A percentile compares a stretch with the other conserved stretches of the same genome.
These are phyloP conservation scores for Fusarium luffae DNA, from an alignment of 2,329 filamentous ascomycete species.

Conservation along the genomic window DNA sequence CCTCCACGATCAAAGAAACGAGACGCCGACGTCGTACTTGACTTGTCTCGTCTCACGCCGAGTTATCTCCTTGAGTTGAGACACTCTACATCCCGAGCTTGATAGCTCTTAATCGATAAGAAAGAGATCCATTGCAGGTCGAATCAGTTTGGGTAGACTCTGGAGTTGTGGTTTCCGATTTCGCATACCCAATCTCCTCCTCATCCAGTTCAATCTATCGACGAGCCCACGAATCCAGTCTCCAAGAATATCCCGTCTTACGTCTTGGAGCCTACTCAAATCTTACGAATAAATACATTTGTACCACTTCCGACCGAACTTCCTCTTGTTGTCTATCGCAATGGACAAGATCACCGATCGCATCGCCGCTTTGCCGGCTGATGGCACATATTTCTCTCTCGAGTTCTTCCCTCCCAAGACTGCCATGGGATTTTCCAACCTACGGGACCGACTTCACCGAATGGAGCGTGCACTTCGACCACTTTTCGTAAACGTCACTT, in stretches of 20 bases:
- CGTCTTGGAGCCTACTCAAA: neutral
- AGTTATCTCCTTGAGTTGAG: conserved; percentile 35
- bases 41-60: conserved; percentile 19
- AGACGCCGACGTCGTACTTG: conserved; percentile 14
- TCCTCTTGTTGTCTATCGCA: conserved; percentile 11
- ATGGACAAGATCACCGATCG: conserved; percentile 96
- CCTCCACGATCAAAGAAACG: conserved; percentile 33
- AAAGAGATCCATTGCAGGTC: neutral
- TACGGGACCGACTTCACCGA: conserved; percentile 90
- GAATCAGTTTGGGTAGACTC: neutral
- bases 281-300: neutral
- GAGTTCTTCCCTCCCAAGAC: conserved; percentile 99
- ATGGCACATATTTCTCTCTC: conserved; percentile 90
- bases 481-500: conserved; percentile 96
- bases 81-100: neutral
- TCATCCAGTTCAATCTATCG: neutral
- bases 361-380: conserved; percentile 86
- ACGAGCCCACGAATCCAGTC: conserved; percentile 2
- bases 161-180: conserved; percentile 5
- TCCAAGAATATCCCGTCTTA: conserved; percentile 31
- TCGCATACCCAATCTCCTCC: conserved; percentile 4
- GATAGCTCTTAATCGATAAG: conserved; percentile 18
- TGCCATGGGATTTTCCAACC: conserved; percentile 92
- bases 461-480: conserved; percentile 93
- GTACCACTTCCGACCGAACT: neutral